Evolutionary conservation across 345 rosid species (phyloP), one percentile per base, ranked within the genome.

Genomic region (Salix brachista): DNA sequence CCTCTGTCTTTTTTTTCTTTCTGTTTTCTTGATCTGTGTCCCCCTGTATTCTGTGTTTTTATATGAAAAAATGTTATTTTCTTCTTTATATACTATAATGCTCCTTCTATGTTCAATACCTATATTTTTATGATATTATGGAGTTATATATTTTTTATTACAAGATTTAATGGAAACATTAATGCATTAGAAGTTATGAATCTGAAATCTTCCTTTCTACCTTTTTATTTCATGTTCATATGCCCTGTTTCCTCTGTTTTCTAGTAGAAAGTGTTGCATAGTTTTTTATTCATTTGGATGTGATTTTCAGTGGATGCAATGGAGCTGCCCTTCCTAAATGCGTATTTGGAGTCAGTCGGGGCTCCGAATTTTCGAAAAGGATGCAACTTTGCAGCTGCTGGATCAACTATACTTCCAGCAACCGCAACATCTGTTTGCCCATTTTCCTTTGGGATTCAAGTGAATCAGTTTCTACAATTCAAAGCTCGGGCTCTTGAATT

Each of bases 341-440:
- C 98, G 3, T 92, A 96, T 83, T 80, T 96, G 83, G 98, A 96
- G 72, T 89, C 99, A 68, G 50, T 92, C 16, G 99, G 99, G 28
- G 16, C 77, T 11, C 99, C 99, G 5, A 93, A 80, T 85, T 93
- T 93, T 83, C 89, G 79, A 6, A 92, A 75, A 77, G 99, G 98
- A 4, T 91, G 97, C 83, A 96, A 96, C 82, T 96, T 90, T 78
- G 98, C 99, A 5, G 92, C 96, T 10, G 99, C 98, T 19, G 98
- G 91, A 30, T 89, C 99, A 2, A 92, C 90, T 1, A 83, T 92
- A 69, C 92, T 84, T 71, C 97, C 98, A 0, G 90, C 98, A 70
- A 90, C 86, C 65, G 87, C 96, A 58, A 82, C 88, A 30, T 82
- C 94, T 12, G 86, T 93, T 50, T 82, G 97, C 85, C 99, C 98